A percentile compares a stretch with the other conserved stretches of the same genome.
These are phyloP conservation scores for Pogostemon cablin DNA, from an alignment of 257 asterid species.

Conservation along the genomic window DNA sequence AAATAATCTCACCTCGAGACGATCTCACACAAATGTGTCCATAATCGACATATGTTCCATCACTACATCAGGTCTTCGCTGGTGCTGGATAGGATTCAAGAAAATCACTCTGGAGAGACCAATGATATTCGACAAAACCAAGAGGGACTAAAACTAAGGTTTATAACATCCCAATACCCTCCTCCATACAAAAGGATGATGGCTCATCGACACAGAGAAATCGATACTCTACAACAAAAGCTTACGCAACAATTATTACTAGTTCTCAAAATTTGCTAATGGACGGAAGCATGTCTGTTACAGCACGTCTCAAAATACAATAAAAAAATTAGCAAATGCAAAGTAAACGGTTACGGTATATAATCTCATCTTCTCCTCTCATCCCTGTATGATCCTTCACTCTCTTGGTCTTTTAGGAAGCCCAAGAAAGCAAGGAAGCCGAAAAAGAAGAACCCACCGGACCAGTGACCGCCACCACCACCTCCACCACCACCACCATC, in stretches of 20 bases:
- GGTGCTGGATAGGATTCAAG: too few species aligned
- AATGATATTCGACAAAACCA: too few species aligned
- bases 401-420: slow-evolving; percentile 69
- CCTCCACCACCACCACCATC: slow-evolving; percentile 91
- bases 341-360: background rate
- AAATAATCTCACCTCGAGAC: too few species aligned
- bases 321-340: background rate
- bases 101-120: too few species aligned
- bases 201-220: too few species aligned
- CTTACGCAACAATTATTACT: background rate
- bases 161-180: too few species aligned
- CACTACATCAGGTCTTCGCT: too few species aligned
- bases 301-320: background rate
- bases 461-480: slow-evolving; percentile 80
- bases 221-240: too few species aligned
- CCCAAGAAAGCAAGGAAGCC: slow-evolving; percentile 79
- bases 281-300: background rate
- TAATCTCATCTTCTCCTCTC: slow-evolving; percentile 44
- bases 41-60: too few species aligned
- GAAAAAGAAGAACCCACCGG: slow-evolving; percentile 89
- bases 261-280: background rate
- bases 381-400: slow-evolving; percentile 55
- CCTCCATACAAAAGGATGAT: too few species aligned
- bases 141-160: too few species aligned
- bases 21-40: too few species aligned